Percentiles rank a stretch among this genome's conserved stretches.
phyloP scores from a whole-genome alignment of 1,284 basidiomycete genomes.

The Cryptococcus maquisensis region DNA sequence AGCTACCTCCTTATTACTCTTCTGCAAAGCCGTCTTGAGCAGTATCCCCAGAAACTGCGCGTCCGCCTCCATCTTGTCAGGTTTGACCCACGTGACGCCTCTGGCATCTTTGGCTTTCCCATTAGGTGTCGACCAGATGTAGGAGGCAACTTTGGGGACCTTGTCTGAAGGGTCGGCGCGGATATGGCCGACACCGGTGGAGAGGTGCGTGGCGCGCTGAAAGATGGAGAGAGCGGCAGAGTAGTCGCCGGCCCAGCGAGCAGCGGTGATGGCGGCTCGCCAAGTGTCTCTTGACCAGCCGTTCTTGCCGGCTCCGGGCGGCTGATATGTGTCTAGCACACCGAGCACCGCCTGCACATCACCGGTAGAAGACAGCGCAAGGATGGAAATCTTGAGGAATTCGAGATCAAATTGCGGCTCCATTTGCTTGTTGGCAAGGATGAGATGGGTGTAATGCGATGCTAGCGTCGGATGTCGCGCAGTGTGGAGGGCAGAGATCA shows the following conservation, averaged over 20 bases:
- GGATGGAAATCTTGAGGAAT: conserved; percentile 24
- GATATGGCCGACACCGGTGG: conserved; percentile 3
- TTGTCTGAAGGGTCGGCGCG: neutral
- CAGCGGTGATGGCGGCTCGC: conserved; percentile 23
- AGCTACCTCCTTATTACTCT: conserved; percentile 20
- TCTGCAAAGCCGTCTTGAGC: conserved; percentile 25
- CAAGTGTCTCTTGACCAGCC: conserved; percentile 29
- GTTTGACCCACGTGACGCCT: conserved; percentile 13
- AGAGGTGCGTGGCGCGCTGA: conserved; percentile 28
- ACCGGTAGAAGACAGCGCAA: conserved; percentile 14
- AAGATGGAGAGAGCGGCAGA: conserved; percentile 25
- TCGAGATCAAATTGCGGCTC: conserved; percentile 10
- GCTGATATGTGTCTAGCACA: conserved; percentile 29
- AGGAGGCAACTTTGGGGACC: neutral
- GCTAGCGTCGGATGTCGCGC: conserved; percentile 19
- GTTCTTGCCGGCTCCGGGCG: conserved; percentile 11
- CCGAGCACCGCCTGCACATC: conserved; percentile 11
- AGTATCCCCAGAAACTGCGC: conserved; percentile 21
- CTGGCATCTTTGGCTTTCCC: conserved; percentile 13
- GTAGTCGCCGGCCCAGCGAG: conserved; percentile 36
- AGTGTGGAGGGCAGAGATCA: conserved; percentile 18
- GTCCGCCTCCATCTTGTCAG: conserved; percentile 10
- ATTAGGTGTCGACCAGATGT: conserved; percentile 19
- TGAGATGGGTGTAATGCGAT: conserved; percentile 24
- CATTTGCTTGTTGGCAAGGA: conserved; percentile 13